Evolutionary conservation across 176 grass and related monocot genomes (phyloP).

Genomic region (Paspalum notatum): DNA sequence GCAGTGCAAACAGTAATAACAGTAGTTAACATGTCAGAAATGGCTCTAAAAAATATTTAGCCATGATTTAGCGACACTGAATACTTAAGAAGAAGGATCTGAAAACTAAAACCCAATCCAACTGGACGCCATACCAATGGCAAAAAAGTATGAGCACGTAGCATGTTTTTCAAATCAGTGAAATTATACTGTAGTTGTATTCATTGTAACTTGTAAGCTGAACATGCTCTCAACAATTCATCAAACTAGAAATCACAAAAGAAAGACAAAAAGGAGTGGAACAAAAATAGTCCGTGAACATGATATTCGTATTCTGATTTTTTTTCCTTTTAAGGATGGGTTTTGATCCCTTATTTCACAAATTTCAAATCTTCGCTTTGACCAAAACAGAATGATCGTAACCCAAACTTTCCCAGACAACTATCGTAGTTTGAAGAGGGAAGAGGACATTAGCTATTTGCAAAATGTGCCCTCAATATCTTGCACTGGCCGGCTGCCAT

Average conservation of each 20-base stretch:
- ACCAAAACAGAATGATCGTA: neutral
- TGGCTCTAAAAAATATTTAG: neutral
- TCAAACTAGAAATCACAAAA: neutral
- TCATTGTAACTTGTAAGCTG: neutral
- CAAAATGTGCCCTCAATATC: too few relatives aligned
- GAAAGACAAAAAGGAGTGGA: neutral
- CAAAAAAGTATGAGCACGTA: neutral
- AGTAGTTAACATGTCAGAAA: slow-evolving; percentile 21
- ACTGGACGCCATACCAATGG: neutral
- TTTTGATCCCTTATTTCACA: neutral
- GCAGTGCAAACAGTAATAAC: slow-evolving; percentile 33
- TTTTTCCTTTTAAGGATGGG: neutral
- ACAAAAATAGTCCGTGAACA: neutral
- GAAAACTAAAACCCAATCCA: neutral
- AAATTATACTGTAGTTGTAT: slow-evolving; percentile 5
- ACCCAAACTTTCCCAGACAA: neutral
- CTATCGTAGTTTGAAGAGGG: neutral
- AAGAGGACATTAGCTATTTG: neutral
- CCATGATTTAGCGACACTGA: neutral
- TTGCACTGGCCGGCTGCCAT: neutral
- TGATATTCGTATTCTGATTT: neutral
- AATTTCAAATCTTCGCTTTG: neutral
- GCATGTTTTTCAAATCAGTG: neutral
- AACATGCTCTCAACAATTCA: neutral
- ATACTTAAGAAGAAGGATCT: neutral